Evolutionary conservation across 2,329 filamentous ascomycete species (phyloP), one percentile per base, ranked within the genome.

Genomic region (Ophioceras dolichostomum): DNA sequence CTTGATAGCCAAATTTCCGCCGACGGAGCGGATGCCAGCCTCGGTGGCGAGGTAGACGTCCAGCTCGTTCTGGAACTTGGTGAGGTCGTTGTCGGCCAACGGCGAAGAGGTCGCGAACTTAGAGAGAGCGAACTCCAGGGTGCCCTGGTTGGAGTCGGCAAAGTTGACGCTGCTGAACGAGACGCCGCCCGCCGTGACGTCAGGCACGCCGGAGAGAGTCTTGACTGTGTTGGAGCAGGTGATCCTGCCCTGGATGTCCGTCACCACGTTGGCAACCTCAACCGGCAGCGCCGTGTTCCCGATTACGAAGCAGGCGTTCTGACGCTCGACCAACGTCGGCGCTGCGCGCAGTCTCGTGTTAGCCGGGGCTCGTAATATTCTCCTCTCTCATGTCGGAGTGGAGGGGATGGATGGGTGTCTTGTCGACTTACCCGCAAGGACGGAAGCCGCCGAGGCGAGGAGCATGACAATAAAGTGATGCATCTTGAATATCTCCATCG

Each of bases 11-110:
- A 77, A 55, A 39, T 49, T 61, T 2, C 72, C 73, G 9, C 62
- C 66, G 6, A 65, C 63, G 17, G 65, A 70, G 16, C 73, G 60
- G 34, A 78, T 58, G 2, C 70, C 73, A 2, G 68, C 71, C 53
- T 77, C 73, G 4, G 73, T 77, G 0, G 73, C 73, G 4, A 69
- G 54, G 47, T 78, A 77, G 9, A 66, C 64, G 48, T 75, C 65
- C 31, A 76, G 60, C 43, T 61, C 49, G 47, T 72, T 57, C 50
- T 73, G 60, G 56, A 76, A 75, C 16, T 54, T 53, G 5, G 57
- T 50, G 12, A 78, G 60, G 47, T 76, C 58, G 30, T 61, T 65
- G 43, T 49, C 44, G 6, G 68, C 64, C 10, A 76, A 59, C 1
- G 66, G 63, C 3, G 57, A 50, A 0, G 61, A 58, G 13, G 73